Percentiles rank a stretch among this genome's conserved stretches.
Evolutionary conservation across 2,329 filamentous ascomycete species (phyloP).

Genomic region (Diaporthe capsici): DNA sequence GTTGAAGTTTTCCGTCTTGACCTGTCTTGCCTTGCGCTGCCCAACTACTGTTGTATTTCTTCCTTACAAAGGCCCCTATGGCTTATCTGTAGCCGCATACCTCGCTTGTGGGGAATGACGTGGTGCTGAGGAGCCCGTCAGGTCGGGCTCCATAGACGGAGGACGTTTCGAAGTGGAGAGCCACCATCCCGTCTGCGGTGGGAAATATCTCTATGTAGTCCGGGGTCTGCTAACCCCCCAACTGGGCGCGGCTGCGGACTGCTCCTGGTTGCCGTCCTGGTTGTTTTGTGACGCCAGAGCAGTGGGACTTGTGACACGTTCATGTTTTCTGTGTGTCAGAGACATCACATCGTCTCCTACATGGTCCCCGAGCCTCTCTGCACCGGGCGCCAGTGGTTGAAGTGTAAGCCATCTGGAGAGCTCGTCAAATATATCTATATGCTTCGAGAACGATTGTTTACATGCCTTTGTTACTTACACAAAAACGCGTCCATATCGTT

Average conservation of each 20-base stretch:
- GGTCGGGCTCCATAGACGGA: too few relatives aligned
- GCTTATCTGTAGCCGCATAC: neutral
- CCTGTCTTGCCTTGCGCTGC: neutral
- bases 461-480: too few relatives aligned
- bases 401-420: too few relatives aligned
- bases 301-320: neutral
- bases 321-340: neutral
- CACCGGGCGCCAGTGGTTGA: neutral
- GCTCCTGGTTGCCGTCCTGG: neutral
- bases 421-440: too few relatives aligned
- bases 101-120: too few relatives aligned
- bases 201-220: neutral
- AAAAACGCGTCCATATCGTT: too few relatives aligned
- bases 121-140: neutral
- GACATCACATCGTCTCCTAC: neutral
- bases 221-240: too few relatives aligned
- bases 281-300: neutral
- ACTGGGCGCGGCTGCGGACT: neutral
- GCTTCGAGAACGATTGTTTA: too few relatives aligned
- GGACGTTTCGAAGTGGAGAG: neutral
- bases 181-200: neutral
- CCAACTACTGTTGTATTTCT: neutral
- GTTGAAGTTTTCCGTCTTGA: neutral
- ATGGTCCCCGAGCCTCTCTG: neutral
- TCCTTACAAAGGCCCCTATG: neutral